Evolutionary conservation across 352 stramenopile species (phyloP), one percentile per base, ranked within the genome.

Genomic region (Phytopythium vexans): DNA sequence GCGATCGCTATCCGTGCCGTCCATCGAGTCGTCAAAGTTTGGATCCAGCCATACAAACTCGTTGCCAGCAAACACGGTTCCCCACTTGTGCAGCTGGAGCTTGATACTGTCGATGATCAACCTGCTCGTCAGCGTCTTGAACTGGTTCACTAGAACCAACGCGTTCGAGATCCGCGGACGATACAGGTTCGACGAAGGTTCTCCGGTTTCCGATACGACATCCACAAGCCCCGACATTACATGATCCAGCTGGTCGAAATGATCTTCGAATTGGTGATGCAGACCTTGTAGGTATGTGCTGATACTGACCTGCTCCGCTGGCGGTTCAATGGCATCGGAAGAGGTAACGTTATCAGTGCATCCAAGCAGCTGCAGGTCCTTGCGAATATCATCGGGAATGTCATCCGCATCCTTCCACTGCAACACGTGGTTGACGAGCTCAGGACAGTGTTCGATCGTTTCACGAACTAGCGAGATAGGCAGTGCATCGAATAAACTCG

Each of bases 41-140:
- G 74, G 65, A 56, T 86, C 72, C 58, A 88, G 80, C 81, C 81
- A 92, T 32, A 68, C 66, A 33, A 68, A 89, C 0, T 66, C 66
- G n/a, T 82, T 82, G 8, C 75, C 70, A 10, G 79, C 56, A 50
- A 88, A 92, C n/a, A 89, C 64, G 0, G 76, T 59, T 35, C 70
- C 75, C 81, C 81, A 92, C 54, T 92, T 92, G 59, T 92, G 78
- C 27, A 92, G 51, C 54, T 92, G 81, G 7, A 92, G 49, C 34
- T 86, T 77, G 2, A 77, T 81, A 40, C 84, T 92, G 45, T 74
- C 68, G 9, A 76, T 56, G 10, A 87, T 45, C 35, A 92, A 48
- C 15, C 68, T 60, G 2, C 72, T 70, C 34, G 64, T 68, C 12
- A 78, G 49, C 3, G 55, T 41, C 57, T 89, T 92, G n/a, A 89